Evolutionary conservation across 2,329 filamentous ascomycete genomes (phyloP), one percentile per base, ranked within the genome.

Genomic region (Alternaria sp.): DNA sequence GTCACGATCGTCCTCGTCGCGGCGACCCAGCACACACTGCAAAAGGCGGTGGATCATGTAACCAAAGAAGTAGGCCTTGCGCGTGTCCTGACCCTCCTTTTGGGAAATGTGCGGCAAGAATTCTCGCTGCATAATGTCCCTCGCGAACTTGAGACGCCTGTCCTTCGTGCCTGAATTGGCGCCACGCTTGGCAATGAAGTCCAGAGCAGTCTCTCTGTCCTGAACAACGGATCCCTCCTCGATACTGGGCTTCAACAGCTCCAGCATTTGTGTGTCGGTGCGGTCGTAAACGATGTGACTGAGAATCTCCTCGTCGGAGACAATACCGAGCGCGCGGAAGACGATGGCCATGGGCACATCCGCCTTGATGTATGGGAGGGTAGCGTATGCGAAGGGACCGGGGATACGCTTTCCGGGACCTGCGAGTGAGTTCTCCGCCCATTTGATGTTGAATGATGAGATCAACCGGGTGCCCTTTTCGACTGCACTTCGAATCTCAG

Each of bases 41-140:
- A 98, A 86, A 72, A 99, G 87, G 78, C 96, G 92, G 81, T 99
- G 95, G 50, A 98, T 93, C 95, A 99, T 99, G 82, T 99, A 99
- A 21, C 96, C 96, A 52, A 99, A 85, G 86, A 98, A 99, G 82
- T 97, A 99, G 3, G 96, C 96, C 79, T 99, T 99, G 62, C 93
- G 87, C 1, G 95, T 98, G 79, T 98, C 95, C 71, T 93, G 96
- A 26, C 96, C 96, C 80, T 97, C 93, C 65, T 88, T 90, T 79
- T 99, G 96, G 1, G 95, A 97, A 65, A 99, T 98, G 76, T 99
- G 96, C 23, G 96, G 96, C 50, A 99, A 83, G 69, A 97, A 91
- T 80, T 99, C 96, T 83, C 97, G 98, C 80, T 97, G 94, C 80
- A 99, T 89, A 70, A 99, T 94, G 72, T 98, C 96, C 74, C 92